Conservation (phyloP, 1,284 basidiomycete genomes). For the Trametes pubescens region DNA sequence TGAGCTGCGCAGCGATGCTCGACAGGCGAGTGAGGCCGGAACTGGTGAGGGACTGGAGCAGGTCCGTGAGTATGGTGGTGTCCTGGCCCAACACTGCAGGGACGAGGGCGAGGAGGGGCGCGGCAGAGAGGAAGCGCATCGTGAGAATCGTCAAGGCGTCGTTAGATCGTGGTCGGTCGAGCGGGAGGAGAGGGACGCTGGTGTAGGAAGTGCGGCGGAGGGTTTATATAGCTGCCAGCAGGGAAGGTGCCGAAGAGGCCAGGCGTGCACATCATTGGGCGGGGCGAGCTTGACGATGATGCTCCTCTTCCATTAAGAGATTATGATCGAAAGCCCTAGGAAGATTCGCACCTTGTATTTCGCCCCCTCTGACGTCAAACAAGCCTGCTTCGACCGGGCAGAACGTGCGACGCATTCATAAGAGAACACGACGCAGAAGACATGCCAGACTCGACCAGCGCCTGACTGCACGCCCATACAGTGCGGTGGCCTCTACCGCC, state of each 20-base stretch:
- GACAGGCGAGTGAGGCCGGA: slow-evolving; percentile 52
- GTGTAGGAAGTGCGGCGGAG: not conserved
- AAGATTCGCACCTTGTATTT: slow-evolving; percentile 12
- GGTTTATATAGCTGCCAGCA: slow-evolving; percentile 12
- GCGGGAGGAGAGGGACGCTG: not conserved
- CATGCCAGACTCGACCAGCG: not conserved
- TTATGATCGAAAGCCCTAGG: slow-evolving; percentile 2
- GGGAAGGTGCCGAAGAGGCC: not conserved
- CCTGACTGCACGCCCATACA: not conserved
- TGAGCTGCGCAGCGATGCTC: slow-evolving; percentile 45
- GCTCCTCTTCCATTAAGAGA: slow-evolving; percentile 7
- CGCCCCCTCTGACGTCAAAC: slow-evolving; percentile 16
- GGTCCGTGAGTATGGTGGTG: slow-evolving; percentile 39
- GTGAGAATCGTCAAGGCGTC: slow-evolving; percentile 17
- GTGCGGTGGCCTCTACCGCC: not conserved
- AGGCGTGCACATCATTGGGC: not conserved
- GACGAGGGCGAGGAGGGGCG: slow-evolving; percentile 34
- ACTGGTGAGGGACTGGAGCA: slow-evolving; percentile 45
- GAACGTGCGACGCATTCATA: not conserved
- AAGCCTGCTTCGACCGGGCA: not conserved
- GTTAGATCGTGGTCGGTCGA: slow-evolving; percentile 9
- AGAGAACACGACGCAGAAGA: not conserved
- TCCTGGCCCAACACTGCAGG: slow-evolving; percentile 41
- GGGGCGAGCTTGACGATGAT: slow-evolving; percentile 8
- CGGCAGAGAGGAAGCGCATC: slow-evolving; percentile 30